phyloP scores from a whole-genome alignment of 352 stramenopile genomes.

The Phytophthora agathidicida region DNA sequence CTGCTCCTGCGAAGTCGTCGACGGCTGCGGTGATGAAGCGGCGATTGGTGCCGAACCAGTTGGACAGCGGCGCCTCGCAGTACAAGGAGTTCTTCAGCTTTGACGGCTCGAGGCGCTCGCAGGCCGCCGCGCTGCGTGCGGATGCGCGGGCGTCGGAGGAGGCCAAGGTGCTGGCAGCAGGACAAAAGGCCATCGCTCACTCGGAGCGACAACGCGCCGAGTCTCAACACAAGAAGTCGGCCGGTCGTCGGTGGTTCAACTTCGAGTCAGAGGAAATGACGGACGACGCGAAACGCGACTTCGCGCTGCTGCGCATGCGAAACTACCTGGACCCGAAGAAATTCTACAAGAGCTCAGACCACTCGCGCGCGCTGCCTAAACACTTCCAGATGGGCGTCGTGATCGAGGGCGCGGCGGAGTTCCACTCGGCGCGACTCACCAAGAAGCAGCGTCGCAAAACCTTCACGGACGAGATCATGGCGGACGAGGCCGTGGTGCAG shows the following conservation, averaged over 20 bases:
- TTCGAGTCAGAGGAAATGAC: conserved; percentile 92
- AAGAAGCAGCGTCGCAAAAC: conserved; percentile 93
- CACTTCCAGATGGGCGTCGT: conserved; percentile 94
- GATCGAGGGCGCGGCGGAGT: conserved; percentile 92
- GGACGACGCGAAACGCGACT: conserved; percentile 86
- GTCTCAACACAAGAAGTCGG: conserved; percentile 54
- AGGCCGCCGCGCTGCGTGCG: conserved; percentile 34
- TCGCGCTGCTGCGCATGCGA: conserved; percentile 93
- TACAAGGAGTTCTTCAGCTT: conserved; percentile 47
- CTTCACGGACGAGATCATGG: conserved; percentile 96
- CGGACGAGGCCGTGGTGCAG: conserved; percentile 74
- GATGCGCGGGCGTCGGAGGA: conserved; percentile 59
- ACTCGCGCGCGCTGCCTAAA: conserved; percentile 81
- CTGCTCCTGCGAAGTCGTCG: not conserved
- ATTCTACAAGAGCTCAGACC: conserved; percentile 96
- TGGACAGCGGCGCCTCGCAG: conserved; percentile 72
- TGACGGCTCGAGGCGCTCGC: conserved; percentile 24
- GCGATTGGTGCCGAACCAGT: conserved; percentile 50
- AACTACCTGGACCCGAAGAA: conserved; percentile 97
- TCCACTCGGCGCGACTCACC: conserved; percentile 88
- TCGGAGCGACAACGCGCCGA: conserved; percentile 61
- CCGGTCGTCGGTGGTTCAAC: conserved; percentile 91
- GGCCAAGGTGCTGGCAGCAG: conserved; percentile 41
- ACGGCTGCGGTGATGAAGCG: conserved; percentile 18
- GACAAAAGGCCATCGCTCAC: conserved; percentile 47